Conservation (phyloP, 306 rosid genomes). For the Hylodesmum podocarpum region DNA sequence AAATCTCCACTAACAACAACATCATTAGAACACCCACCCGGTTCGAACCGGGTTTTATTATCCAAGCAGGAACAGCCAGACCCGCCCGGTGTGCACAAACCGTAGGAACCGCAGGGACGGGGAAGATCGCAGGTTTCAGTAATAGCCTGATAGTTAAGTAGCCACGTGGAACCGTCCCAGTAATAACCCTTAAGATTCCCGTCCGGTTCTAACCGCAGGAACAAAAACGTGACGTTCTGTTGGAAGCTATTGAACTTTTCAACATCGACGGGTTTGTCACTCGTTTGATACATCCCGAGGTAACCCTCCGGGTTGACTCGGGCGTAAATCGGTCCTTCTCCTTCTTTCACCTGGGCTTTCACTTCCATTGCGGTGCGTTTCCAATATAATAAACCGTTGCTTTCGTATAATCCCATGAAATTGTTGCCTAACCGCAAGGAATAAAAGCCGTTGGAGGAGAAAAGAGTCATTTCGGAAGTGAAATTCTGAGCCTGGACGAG, state of each 20-base stretch:
- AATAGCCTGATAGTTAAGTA: conserved; percentile 54
- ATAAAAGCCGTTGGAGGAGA: conserved; percentile 49
- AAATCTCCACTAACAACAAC: conserved; percentile 41
- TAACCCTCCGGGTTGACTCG: conserved; percentile 64
- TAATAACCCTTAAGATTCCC: conserved; percentile 75
- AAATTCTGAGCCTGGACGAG: conserved; percentile 73
- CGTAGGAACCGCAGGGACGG: conserved; percentile 76
- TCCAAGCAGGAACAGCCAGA: conserved; percentile 71
- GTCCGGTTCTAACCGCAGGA: conserved; percentile 60
- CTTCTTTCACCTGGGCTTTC: conserved; percentile 44
- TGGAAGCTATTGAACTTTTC: conserved; percentile 62
- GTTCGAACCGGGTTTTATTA: conserved; percentile 45
- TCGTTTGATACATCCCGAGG: conserved; percentile 77
- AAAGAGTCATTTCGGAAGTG: conserved; percentile 49
- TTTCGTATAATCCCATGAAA: conserved; percentile 65
- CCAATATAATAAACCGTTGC: conserved; percentile 44
- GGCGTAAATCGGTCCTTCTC: conserved; percentile 64
- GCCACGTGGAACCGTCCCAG: conserved; percentile 71
- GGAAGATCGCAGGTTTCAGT: conserved; percentile 66
- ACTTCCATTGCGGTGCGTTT: conserved; percentile 58
- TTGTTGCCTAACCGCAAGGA: conserved; percentile 50
- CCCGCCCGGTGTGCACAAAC: conserved; percentile 64
- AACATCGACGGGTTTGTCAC: conserved; percentile 58
- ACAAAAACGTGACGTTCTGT: conserved; percentile 32
- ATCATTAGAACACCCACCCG: conserved; percentile 42